Evolutionary conservation across 305 asterid genomes (phyloP).

Genomic region (Fraxinus dipetala): DNA sequence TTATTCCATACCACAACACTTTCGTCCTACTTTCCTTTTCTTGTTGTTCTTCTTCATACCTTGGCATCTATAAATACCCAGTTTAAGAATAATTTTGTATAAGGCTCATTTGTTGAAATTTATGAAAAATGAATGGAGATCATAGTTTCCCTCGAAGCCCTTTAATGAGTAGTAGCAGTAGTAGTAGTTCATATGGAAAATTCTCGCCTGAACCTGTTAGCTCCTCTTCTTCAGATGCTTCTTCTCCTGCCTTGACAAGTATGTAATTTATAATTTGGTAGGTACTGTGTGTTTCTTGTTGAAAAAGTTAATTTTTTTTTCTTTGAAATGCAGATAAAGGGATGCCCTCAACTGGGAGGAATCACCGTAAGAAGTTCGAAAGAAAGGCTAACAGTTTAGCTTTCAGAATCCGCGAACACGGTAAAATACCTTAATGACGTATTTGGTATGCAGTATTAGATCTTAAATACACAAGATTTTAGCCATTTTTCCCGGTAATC

Average conservation of each 20-base stretch:
- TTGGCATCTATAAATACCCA: neutral
- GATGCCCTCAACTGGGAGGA: constrained; percentile 18
- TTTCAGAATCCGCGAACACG: constrained; percentile 59
- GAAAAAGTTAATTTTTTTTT: neutral
- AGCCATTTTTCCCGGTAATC: neutral
- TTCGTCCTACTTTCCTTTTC: constrained; percentile 25
- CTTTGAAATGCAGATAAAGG: constrained; percentile 36
- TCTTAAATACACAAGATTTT: neutral
- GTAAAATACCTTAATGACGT: constrained; percentile 12
- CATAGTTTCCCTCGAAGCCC: constrained; percentile 22
- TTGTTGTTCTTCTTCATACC: neutral
- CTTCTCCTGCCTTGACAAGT: neutral
- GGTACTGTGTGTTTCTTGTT: neutral
- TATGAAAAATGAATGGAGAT: constrained; percentile 28
- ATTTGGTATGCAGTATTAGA: neutral
- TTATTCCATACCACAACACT: constrained; percentile 5
- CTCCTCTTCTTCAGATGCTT: constrained; percentile 9
- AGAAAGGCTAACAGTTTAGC: constrained; percentile 48
- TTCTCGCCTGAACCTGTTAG: constrained; percentile 35
- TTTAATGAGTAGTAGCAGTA: neutral
- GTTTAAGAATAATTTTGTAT: neutral
- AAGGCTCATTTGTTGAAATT: neutral
- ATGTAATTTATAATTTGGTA: neutral
- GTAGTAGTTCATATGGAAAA: constrained; percentile 10
- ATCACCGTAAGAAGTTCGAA: constrained; percentile 32